Evolutionary conservation across 2,329 filamentous ascomycete species (phyloP).

Genomic region (Fusarium sp.): DNA sequence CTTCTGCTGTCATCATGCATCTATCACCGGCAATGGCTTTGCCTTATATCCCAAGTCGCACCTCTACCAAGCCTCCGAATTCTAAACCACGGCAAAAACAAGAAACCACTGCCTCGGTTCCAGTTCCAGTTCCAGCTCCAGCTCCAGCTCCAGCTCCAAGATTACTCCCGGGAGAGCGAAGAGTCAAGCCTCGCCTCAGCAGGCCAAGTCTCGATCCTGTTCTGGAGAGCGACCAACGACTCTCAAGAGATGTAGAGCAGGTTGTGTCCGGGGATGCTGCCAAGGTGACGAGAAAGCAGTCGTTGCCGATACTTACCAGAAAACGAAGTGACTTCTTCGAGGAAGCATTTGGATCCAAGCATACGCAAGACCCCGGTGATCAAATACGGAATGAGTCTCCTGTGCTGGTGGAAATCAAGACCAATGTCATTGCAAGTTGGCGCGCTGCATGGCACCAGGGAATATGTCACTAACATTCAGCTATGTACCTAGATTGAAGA

Average conservation of each 20-base stretch:
- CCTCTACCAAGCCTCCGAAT: neutral
- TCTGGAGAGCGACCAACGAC: conserved; percentile 40
- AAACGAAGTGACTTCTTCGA: conserved; percentile 54
- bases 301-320: conserved; percentile 31
- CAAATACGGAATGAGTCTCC: conserved; percentile 63
- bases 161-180: conserved; percentile 28
- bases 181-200: conserved; percentile 26
- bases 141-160: neutral
- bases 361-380: conserved; percentile 49
- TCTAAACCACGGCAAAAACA: conserved; percentile 9
- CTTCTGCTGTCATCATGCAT: conserved; percentile 4
- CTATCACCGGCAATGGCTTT: conserved; percentile 25
- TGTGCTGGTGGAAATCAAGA: conserved; percentile 63
- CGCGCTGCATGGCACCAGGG: neutral
- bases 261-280: conserved; percentile 19
- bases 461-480: neutral
- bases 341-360: conserved; percentile 50
- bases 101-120: neutral
- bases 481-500: conserved; percentile 69
- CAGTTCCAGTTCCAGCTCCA: neutral
- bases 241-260: conserved; percentile 26
- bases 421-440: conserved; percentile 45
- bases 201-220: conserved; percentile 44
- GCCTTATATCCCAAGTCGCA: neutral
- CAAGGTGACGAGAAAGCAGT: conserved; percentile 26